Conservation (phyloP, 2,329 filamentous ascomycete species). For the Exophiala sp. region DNA sequence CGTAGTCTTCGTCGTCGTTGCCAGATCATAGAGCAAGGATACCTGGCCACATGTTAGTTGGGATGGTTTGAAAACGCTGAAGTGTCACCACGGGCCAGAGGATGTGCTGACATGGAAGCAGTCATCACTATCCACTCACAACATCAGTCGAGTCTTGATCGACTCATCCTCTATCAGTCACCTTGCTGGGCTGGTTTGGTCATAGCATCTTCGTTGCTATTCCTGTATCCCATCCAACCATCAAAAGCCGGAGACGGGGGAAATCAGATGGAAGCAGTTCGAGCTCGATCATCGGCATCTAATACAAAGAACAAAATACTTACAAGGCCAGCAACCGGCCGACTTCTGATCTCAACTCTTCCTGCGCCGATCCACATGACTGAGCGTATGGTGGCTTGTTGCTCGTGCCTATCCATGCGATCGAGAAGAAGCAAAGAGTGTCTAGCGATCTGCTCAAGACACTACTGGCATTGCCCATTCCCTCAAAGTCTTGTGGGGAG, state of each 20-base stretch:
- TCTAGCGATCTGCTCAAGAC: no score
- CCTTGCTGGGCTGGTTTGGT: not conserved
- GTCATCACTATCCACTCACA: not conserved
- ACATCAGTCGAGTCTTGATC: not conserved
- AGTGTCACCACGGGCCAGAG: no score
- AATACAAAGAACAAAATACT: not conserved
- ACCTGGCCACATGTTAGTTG: no score
- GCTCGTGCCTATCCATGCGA: no score
- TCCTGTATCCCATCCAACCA: not conserved
- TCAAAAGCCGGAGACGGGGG: not conserved
- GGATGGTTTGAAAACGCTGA: no score
- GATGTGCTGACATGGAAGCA: not conserved
- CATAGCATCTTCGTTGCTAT: not conserved
- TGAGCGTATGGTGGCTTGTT: no score
- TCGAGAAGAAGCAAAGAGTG: no score
- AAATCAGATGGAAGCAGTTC: not conserved
- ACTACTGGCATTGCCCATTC: no score
- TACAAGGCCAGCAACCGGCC: not conserved
- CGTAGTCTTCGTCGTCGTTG: not conserved
- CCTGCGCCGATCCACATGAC: no score
- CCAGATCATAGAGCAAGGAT: not conserved
- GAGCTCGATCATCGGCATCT: not conserved
- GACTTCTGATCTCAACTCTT: no score
- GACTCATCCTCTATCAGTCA: not conserved
- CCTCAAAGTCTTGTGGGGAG: no score